Conservation (phyloP, 805 yeast species). For the Saccharomycopsis sp. region DNA sequence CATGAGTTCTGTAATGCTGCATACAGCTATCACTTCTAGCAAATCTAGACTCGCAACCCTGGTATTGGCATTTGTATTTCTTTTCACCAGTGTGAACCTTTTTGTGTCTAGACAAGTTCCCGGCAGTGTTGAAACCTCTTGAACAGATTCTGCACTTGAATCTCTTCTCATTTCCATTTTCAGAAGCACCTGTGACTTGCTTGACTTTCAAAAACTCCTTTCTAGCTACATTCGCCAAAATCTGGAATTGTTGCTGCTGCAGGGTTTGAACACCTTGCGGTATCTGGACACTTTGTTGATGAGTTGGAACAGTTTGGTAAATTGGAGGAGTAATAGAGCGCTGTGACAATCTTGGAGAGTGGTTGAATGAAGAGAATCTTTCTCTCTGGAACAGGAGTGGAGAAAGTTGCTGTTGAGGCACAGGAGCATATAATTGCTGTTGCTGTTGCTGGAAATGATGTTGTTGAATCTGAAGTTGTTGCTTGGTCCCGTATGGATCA, state of each 20-base stretch:
- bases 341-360: slow-evolving; percentile 4
- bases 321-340: neutral
- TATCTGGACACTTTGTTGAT: neutral
- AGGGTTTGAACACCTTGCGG: slow-evolving; percentile 9
- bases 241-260: slow-evolving; percentile 1
- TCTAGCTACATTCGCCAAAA: neutral
- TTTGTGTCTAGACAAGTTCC: slow-evolving; percentile 67
- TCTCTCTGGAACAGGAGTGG: slow-evolving; percentile 19
- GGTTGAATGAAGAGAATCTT: slow-evolving; percentile 8
- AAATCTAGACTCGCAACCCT: slow-evolving; percentile 30
- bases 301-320: neutral
- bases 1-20: slow-evolving; percentile 22
- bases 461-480: slow-evolving; percentile 13
- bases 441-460: slow-evolving; percentile 2
- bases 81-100: slow-evolving; percentile 73
- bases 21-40: slow-evolving; percentile 22
- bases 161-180: slow-evolving; percentile 12
- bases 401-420: slow-evolving; percentile 10
- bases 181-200: slow-evolving; percentile 1
- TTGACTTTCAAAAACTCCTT: neutral
- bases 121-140: slow-evolving; percentile 59
- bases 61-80: slow-evolving; percentile 61
- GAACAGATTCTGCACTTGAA: slow-evolving; percentile 31
- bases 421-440: neutral
- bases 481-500: slow-evolving; percentile 10